Conservation (phyloP, 768 basidiomycete genomes). For the Tulasnella sp. region DNA sequence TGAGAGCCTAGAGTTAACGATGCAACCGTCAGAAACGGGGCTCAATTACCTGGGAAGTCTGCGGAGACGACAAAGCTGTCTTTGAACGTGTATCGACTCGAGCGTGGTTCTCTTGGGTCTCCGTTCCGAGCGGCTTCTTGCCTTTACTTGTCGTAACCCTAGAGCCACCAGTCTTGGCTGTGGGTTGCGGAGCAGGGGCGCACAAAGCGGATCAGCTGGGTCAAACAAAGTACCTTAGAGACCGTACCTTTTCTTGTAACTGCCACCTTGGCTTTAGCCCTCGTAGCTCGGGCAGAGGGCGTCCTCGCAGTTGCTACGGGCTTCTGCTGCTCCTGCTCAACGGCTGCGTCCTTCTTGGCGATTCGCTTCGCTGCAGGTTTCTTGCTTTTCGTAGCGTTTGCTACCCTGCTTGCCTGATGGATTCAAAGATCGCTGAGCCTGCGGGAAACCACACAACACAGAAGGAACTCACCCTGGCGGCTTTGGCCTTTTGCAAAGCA, state of each 20-base stretch:
- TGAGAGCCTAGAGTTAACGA: not conserved
- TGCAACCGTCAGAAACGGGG: not conserved
- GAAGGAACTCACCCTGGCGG: not conserved
- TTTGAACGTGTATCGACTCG: not conserved
- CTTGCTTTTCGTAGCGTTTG: not conserved
- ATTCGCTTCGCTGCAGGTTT: not conserved
- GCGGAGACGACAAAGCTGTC: not conserved
- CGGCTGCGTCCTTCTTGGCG: not conserved
- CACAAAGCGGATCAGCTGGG: no score
- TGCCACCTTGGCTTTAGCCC: not conserved
- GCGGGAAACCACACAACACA: not conserved
- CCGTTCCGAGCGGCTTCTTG: not conserved
- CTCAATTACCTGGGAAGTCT: not conserved
- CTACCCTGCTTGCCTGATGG: not conserved
- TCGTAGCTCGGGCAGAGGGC: not conserved
- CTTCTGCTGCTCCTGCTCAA: not conserved
- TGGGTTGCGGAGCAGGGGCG: not conserved
- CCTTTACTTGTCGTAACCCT: not conserved
- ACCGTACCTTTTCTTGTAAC: not conserved
- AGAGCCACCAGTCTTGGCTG: not conserved
- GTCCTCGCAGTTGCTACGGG: not conserved
- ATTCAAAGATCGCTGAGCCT: not conserved
- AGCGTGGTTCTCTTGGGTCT: not conserved
- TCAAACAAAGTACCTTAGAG: not conserved
- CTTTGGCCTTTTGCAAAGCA: no score